These are phyloP conservation scores for Trichomonas vaginalis DNA, from an alignment of 208 protist genomes.

Conservation along the genomic window DNA sequence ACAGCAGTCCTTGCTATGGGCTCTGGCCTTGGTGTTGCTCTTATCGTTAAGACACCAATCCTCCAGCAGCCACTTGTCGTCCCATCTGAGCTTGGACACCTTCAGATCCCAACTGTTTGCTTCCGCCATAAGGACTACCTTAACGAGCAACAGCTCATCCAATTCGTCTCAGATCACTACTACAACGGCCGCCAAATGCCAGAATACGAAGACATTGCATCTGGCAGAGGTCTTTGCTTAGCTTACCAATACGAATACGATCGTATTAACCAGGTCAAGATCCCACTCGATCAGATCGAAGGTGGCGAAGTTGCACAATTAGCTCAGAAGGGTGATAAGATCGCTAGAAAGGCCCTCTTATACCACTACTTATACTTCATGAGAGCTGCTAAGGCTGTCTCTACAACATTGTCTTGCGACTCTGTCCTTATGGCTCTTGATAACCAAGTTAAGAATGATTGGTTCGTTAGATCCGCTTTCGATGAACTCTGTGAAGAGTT, in stretches of 20 bases:
- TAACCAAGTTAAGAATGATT: constrained; percentile 8
- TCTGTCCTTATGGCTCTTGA: constrained; percentile 1
- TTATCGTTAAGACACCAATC: not conserved
- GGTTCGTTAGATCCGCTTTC: not conserved
- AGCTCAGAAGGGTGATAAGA: not conserved
- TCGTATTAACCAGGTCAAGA: no score
- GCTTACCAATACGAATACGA: not conserved
- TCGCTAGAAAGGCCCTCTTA: not conserved
- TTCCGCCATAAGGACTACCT: not conserved
- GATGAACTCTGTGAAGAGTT: not conserved
- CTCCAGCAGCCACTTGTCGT: not conserved
- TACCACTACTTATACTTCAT: not conserved
- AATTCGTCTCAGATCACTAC: not conserved
- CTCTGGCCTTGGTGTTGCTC: not conserved
- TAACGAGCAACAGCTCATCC: not conserved
- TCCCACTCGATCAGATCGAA: not conserved
- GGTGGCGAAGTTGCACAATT: not conserved
- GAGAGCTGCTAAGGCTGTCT: not conserved
- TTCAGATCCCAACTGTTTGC: not conserved
- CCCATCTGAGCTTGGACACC: not conserved
- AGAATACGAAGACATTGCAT: not conserved
- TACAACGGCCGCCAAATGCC: not conserved
- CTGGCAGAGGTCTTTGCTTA: not conserved
- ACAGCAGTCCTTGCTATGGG: not conserved
- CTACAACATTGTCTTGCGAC: not conserved